phyloP scores from a whole-genome alignment of 331 rosid genomes.

The Cucumis variabilis region DNA sequence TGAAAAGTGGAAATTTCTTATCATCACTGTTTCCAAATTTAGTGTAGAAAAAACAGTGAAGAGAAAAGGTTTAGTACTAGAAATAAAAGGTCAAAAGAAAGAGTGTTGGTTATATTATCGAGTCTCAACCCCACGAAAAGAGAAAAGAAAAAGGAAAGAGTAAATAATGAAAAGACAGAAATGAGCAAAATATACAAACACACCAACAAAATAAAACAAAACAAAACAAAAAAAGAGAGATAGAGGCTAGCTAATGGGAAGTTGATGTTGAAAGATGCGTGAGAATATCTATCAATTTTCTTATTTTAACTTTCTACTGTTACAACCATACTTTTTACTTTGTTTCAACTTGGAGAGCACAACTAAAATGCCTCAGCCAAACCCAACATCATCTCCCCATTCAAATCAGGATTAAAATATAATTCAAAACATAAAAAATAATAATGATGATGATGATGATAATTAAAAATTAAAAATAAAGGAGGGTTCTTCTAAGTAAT shows the following conservation, averaged over 20 bases:
- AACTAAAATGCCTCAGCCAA: conserved; percentile 69
- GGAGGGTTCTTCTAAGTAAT: conserved; percentile 40
- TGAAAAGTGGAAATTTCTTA: not conserved
- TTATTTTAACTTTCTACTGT: conserved; percentile 66
- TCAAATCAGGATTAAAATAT: conserved; percentile 56
- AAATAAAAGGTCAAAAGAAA: not conserved
- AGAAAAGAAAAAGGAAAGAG: not conserved
- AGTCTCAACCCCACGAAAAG: not conserved
- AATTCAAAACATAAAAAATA: conserved; percentile 49
- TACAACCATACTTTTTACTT: conserved; percentile 47
- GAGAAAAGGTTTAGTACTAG: not conserved
- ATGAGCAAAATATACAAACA: not conserved
- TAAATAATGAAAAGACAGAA: not conserved
- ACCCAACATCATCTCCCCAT: conserved; percentile 18
- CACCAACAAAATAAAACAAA: not conserved
- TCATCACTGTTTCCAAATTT: not conserved
- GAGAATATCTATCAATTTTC: conserved; percentile 36
- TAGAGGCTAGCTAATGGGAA: not conserved
- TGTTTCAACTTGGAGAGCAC: conserved; percentile 52
- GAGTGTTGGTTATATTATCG: not conserved
- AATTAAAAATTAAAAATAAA: conserved; percentile 37
- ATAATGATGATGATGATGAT: not conserved
- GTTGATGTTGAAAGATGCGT: conserved; percentile 13
- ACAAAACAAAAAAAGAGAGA: no score
- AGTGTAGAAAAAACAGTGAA: not conserved